Evolutionary conservation across 768 basidiomycete species (phyloP), one percentile per base, ranked within the genome.

Genomic region (Termitomyces sp.): DNA sequence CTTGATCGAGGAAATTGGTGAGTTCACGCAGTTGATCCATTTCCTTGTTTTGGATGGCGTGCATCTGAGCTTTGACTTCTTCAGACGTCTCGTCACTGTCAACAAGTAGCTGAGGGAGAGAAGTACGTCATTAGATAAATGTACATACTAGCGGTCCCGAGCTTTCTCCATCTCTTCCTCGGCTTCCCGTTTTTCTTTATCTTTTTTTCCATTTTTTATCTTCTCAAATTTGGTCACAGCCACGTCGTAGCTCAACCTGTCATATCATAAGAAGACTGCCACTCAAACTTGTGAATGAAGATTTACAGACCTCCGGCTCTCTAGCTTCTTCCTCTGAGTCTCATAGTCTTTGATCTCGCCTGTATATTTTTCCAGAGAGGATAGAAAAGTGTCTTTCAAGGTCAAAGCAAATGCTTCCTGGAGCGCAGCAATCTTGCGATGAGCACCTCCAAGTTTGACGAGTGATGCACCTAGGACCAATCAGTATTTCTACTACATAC

Each of bases 321-420:
- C 93, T 16, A 95, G 73, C 69, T 94, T 95, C 82, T 94, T 96
- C 61, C 86, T 82, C 61, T 88, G 79, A 5, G 76, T 68, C 58
- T 93, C 88, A 63, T 91, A 95, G 57, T 94, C 93, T 67, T 87
- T 91, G 68, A 96, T 87, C 32, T 90, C 87, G 9, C 85, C 88
- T 16, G 77, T 77, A 53, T 87, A 86, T 46, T 72, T 78, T 61
- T 86, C 79, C 55, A 94, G 76, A 2, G 89, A 85, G 0, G 79
- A 66, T 28, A 95, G 69, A 67, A 89, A 94, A 5, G 86, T 86
- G 66, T 91, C 91, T 36, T 80, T 82, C 57, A 96, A 81, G 6
- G 84, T 82, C 57, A 87, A 71, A 0, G 88, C 87, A 67, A 83
- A 93, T 0, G 87, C 82, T 66, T 95, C 93, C 70, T 97, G 95